These are phyloP conservation scores for Russula sp. DNA, from an alignment of 768 basidiomycete species.

Conservation along the genomic window DNA sequence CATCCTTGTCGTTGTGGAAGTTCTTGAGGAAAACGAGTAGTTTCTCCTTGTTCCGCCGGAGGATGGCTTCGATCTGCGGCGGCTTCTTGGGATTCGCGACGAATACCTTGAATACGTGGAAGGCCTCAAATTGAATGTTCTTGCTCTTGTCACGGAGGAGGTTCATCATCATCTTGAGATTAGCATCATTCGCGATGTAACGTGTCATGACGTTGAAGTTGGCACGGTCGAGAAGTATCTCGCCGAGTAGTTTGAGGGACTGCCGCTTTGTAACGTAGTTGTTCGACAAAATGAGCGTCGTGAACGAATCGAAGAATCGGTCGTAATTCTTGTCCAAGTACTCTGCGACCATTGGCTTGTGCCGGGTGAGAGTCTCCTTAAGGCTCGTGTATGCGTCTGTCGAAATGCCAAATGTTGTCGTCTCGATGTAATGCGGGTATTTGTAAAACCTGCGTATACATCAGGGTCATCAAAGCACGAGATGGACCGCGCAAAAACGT, in stretches of 20 bases:
- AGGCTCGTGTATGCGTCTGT: constrained; percentile 97
- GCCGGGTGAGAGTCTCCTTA: constrained; percentile 94
- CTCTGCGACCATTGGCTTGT: constrained; percentile 97
- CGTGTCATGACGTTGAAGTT: constrained; percentile 99
- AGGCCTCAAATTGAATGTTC: constrained; percentile 99
- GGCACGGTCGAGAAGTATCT: constrained; percentile 94
- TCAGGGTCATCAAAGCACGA: neutral
- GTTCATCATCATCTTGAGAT: constrained; percentile 99
- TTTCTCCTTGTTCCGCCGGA: constrained; percentile 92
- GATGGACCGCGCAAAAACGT: constrained; percentile 33
- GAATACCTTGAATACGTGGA: constrained; percentile 99
- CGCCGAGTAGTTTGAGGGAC: constrained; percentile 94
- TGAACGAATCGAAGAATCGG: constrained; percentile 93
- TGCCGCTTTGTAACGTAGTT: constrained; percentile 99
- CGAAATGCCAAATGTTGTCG: constrained; percentile 95
- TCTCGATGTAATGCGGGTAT: constrained; percentile 95
- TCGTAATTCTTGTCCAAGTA: constrained; percentile 98
- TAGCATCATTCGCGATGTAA: constrained; percentile 92
- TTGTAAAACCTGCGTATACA: constrained; percentile 72
- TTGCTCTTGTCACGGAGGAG: constrained; percentile 95
- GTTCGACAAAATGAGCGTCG: constrained; percentile 82
- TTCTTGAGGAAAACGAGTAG: constrained; percentile 80
- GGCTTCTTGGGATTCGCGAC: constrained; percentile 99
- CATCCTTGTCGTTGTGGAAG: constrained; percentile 99
- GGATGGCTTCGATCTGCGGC: constrained; percentile 84